These are phyloP conservation scores for Pichiaceae sp. DNA, from an alignment of 1,139 yeast genomes.

Conservation along the genomic window DNA sequence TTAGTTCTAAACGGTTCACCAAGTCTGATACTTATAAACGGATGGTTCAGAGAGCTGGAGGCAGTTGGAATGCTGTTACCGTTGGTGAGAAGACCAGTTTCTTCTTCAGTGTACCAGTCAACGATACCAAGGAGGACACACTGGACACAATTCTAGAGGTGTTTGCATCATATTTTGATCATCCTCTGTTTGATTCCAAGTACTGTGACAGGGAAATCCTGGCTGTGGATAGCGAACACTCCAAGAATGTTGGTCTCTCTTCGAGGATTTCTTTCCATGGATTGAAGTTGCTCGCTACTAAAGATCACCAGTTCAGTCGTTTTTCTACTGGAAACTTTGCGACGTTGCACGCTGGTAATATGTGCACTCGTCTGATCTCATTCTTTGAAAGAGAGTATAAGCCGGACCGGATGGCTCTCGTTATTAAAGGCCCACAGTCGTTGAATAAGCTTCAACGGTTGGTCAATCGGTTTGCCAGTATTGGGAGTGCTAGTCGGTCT, in stretches of 20 bases:
- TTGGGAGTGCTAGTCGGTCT: conserved; percentile 6
- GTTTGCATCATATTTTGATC: conserved; percentile 42
- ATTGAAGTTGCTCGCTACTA: conserved; percentile 38
- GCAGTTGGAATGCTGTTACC: conserved; percentile 57
- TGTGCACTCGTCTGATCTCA: conserved; percentile 3
- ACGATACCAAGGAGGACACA: conserved; percentile 1
- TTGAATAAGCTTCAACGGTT: conserved; percentile 46
- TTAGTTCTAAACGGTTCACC: conserved; percentile 50
- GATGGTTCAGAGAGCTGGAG: conserved; percentile 38
- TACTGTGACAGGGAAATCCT: conserved; percentile 41
- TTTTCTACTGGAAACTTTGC: conserved; percentile 39
- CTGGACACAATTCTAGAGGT: conserved; percentile 30
- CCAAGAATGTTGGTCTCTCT: conserved; percentile 32
- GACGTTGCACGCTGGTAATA: conserved; percentile 24
- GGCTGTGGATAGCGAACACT: conserved; percentile 60
- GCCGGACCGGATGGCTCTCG: conserved; percentile 42
- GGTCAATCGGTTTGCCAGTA: conserved; percentile 27
- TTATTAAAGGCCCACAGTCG: conserved; percentile 58
- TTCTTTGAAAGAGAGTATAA: conserved; percentile 28
- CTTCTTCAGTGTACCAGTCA: conserved; percentile 49
- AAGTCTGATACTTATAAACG: conserved; percentile 37
- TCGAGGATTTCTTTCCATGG: conserved; percentile 52
- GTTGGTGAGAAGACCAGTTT: conserved; percentile 57
- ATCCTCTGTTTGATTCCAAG: conserved; percentile 39
- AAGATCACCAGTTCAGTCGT: conserved; percentile 33